These are phyloP conservation scores for Trichocladium antarcticum DNA, from an alignment of 495 filamentous ascomycete species.

Conservation along the genomic window DNA sequence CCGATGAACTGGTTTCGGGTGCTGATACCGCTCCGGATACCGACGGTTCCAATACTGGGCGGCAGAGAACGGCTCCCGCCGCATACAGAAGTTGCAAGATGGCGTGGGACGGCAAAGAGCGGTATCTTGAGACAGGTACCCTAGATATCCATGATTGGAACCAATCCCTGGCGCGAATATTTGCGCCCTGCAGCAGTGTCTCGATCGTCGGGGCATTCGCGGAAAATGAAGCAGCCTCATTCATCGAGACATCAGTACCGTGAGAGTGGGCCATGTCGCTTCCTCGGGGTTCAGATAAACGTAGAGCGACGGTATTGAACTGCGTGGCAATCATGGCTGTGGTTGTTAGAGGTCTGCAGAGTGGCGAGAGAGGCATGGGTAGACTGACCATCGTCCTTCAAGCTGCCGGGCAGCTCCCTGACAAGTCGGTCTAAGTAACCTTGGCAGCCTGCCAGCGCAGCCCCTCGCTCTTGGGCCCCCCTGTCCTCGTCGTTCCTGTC, in stretches of 20 bases:
- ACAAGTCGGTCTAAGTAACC: not conserved
- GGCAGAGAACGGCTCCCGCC: constrained; percentile 25
- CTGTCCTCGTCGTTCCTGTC: constrained; percentile 8
- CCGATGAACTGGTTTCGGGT: not conserved
- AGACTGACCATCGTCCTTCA: not conserved
- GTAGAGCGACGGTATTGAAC: constrained; percentile 4
- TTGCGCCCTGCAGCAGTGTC: constrained; percentile 8
- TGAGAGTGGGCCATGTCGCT: not conserved
- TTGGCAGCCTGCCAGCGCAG: not conserved
- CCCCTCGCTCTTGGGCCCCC: constrained; percentile 16
- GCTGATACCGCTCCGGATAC: not conserved
- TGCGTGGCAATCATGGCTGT: constrained; percentile 4
- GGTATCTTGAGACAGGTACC: constrained; percentile 30
- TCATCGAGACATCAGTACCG: constrained; percentile 11
- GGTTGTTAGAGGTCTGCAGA: constrained; percentile 1
- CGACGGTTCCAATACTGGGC: not conserved
- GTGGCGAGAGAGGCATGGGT: too few relatives aligned
- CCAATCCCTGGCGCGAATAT: constrained; percentile 27
- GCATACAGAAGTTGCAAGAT: constrained; percentile 33
- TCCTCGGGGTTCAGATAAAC: constrained; percentile 2
- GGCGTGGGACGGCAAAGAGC: constrained; percentile 27
- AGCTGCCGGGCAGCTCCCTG: not conserved
- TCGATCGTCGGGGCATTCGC: constrained; percentile 10
- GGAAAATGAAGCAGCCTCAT: constrained; percentile 17
- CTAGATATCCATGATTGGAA: constrained; percentile 32